phyloP scores from a whole-genome alignment of 345 rosid species.

The Populus pruinosa region DNA sequence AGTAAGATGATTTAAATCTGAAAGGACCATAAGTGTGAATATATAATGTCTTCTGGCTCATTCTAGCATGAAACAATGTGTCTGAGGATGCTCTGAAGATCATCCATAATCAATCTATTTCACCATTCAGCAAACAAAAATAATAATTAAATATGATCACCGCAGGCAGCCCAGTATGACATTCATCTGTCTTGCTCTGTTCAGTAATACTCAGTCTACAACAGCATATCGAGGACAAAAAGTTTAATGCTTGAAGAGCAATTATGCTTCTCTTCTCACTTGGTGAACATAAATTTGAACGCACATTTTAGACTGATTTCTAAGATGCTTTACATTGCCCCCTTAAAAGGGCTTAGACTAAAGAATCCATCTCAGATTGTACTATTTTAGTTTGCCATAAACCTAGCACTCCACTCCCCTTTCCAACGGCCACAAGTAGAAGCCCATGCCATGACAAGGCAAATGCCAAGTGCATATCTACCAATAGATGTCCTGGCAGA shows the following conservation, averaged over 20 bases:
- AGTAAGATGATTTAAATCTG: constrained; percentile 1
- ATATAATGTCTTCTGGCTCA: constrained; percentile 5
- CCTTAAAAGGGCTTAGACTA: neutral
- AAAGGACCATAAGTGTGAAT: neutral
- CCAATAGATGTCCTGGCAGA: neutral
- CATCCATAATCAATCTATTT: neutral
- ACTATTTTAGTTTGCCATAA: neutral
- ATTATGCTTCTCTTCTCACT: neutral
- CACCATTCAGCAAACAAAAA: neutral
- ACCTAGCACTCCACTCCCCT: neutral
- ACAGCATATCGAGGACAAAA: neutral
- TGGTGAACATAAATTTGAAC: neutral
- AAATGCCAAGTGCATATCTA: neutral
- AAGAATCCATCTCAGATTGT: neutral
- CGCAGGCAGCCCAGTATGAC: neutral
- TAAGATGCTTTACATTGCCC: neutral
- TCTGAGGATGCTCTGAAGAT: neutral
- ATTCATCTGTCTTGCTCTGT: neutral
- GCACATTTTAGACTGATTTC: neutral
- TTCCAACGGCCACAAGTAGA: neutral
- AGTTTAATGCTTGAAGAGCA: constrained; percentile 3
- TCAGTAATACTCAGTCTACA: constrained; percentile 4
- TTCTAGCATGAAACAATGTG: constrained; percentile 8
- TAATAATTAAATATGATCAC: neutral
- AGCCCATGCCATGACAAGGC: neutral